Base-by-base conservation (phyloP, 768 basidiomycete species). In the Phanerodontia chrysosporium region DNA sequence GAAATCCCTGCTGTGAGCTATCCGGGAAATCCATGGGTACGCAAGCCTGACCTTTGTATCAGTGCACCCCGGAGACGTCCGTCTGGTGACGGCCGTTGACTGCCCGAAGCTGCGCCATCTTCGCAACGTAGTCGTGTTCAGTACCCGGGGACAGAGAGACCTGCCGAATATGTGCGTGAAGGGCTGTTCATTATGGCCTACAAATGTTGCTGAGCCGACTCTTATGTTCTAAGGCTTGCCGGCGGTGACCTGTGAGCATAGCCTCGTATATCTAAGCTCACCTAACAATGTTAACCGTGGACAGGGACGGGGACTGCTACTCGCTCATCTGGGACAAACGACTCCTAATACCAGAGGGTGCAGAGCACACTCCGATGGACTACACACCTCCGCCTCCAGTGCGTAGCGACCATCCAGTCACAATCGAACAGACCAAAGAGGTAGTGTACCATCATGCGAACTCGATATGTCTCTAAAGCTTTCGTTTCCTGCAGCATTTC, bases 1-100 rank as follows among this genome's bases (percentile, higher is more conserved):
- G 60, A 2, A 61, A 61, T 51, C 55, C 60, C 10, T 61, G 60
- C 24, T 25, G 60, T 61, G 16, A 61, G 55, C 27, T 14, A 5
- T 42, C 22, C 6, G n/a, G 9, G 8, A 8, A 12, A 14, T 7
- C 18, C 10, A 24, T 28, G 27, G 5, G 12, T 49, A 28, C 5
- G 6, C 13, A 6, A 7, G 7, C 3, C 22, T 49, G 29, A 49
- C 25, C 45, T 36, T 30, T 35, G 22, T 21, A 44, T 21, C 27
- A 61, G 60, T 61, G 25, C 60, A 61, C 29, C 60, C 60, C 13
- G 56, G 60, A 2, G 60, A 61, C 45, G 42, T 61, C 2, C 45
- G 60, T 1, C 21, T 28, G 8, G 60, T 57, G 1, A 32, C 51
- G 16, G 60, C 60, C 21, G 55, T 61, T 4, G 60, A 61, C 35